These are phyloP conservation scores for Starmerella powellii DNA, from an alignment of 805 yeast species.

Conservation along the genomic window DNA sequence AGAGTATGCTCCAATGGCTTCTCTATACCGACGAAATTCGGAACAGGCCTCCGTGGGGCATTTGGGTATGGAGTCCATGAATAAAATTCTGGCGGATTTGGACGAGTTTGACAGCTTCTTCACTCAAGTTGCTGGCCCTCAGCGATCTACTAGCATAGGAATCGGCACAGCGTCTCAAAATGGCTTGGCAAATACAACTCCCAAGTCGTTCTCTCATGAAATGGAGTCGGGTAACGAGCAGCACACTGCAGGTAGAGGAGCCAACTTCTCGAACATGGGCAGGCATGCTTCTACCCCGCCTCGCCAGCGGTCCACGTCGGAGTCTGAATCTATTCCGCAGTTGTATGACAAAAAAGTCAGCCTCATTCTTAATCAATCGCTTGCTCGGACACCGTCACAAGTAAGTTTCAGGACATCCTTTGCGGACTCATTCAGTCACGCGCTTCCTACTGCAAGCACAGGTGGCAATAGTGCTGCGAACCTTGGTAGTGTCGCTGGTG, in stretches of 20 bases:
- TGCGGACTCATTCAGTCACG: constrained; percentile 46
- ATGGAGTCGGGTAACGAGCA: too few relatives aligned
- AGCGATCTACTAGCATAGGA: neutral
- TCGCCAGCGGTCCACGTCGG: constrained; percentile 12
- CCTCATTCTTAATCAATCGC: constrained; percentile 56
- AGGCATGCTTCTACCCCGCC: neutral
- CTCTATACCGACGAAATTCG: constrained; percentile 7
- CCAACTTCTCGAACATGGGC: too few relatives aligned
- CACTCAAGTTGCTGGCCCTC: constrained; percentile 19
- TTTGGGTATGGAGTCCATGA: constrained; percentile 21
- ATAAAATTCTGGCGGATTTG: constrained; percentile 23
- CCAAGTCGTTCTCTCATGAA: too few relatives aligned
- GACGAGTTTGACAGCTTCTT: constrained; percentile 25
- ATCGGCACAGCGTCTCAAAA: neutral
- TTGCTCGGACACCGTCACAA: constrained; percentile 62
- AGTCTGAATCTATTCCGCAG: constrained; percentile 39
- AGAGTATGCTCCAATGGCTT: constrained; percentile 20
- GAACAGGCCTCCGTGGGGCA: constrained; percentile 5
- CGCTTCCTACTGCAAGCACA: neutral
- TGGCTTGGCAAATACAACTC: neutral
- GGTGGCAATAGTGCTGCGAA: too few relatives aligned
- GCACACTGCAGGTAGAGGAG: too few relatives aligned
- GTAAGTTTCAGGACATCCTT: constrained; percentile 65
- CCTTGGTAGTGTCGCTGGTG: neutral
- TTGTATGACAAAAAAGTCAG: constrained; percentile 70